These are phyloP conservation scores for Yamagishiella unicocca DNA, from an alignment of 139 green algal genomes.

Conservation along the genomic window DNA sequence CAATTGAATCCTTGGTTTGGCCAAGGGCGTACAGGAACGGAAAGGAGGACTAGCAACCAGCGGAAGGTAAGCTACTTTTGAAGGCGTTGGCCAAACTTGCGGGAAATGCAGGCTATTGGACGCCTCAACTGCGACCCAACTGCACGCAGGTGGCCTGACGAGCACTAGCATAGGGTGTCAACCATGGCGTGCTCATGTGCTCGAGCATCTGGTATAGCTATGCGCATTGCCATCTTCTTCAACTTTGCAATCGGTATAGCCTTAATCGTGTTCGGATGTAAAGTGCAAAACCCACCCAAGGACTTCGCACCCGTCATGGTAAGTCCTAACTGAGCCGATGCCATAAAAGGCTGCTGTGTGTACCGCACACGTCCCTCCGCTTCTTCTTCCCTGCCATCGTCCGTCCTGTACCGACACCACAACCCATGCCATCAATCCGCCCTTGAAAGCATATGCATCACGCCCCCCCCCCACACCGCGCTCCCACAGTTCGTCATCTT, in stretches of 20 bases:
- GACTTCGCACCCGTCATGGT: slow-evolving; percentile 26
- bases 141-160: neutral
- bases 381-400: too few relatives aligned
- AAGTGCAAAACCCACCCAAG: slow-evolving; percentile 53
- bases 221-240: slow-evolving; percentile 50
- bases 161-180: neutral
- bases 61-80: too few relatives aligned
- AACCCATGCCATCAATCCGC: too few relatives aligned
- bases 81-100: too few relatives aligned
- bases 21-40: neutral
- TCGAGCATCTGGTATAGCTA: slow-evolving; percentile 19
- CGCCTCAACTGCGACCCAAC: neutral
- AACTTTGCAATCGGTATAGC: slow-evolving; percentile 17
- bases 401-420: too few relatives aligned
- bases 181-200: slow-evolving; percentile 30
- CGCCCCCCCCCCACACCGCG: neutral
- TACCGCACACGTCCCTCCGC: too few relatives aligned
- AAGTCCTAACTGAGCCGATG: too few relatives aligned
- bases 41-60: too few relatives aligned
- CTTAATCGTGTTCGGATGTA: slow-evolving; percentile 55
- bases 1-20: neutral
- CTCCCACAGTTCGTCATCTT: slow-evolving; percentile 51
- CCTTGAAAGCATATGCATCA: too few relatives aligned
- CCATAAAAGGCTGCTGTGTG: too few relatives aligned
- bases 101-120: neutral